A percentile compares a stretch with the other conserved stretches of the same genome.
phyloP scores from a whole-genome alignment of 2,329 filamentous ascomycete species.

The Xylogone sp. region DNA sequence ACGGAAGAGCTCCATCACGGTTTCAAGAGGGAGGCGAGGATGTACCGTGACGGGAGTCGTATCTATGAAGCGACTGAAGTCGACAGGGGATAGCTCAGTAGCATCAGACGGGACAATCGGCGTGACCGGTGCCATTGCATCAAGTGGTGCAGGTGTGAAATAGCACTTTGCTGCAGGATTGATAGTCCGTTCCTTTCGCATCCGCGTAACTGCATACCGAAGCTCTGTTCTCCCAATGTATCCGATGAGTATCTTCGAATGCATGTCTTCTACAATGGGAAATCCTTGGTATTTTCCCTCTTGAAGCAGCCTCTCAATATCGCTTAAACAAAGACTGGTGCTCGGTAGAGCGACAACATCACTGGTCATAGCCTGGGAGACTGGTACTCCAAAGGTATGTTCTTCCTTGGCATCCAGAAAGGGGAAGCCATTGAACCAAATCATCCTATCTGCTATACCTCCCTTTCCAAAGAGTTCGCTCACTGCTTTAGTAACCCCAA shows the following conservation, averaged over 20 bases:
- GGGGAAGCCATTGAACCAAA: conserved; percentile 96
- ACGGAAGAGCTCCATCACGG: conserved; percentile 97
- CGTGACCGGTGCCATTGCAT: conserved; percentile 17
- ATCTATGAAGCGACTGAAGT: conserved; percentile 87
- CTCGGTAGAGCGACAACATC: conserved; percentile 72
- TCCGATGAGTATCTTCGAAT: conserved; percentile 71
- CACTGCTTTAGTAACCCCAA: conserved; percentile 92
- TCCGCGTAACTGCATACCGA: conserved; percentile 81
- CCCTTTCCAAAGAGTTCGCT: conserved; percentile 90
- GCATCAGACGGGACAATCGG: conserved; percentile 38
- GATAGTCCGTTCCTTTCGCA: conserved; percentile 65
- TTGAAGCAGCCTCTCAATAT: conserved; percentile 71
- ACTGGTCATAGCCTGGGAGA: conserved; percentile 83
- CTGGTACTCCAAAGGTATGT: conserved; percentile 91
- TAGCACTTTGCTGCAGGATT: conserved; percentile 66
- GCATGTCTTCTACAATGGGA: conserved; percentile 76
- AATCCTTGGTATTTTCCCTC: conserved; percentile 89
- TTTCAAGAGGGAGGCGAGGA: conserved; percentile 86
- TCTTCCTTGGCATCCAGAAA: conserved; percentile 98
- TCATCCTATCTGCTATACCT: conserved; percentile 96
- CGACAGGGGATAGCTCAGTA: conserved; percentile 57
- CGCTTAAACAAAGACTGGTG: conserved; percentile 68
- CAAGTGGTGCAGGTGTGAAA: conserved; percentile 54
- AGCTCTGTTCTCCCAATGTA: conserved; percentile 93
- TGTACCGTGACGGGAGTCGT: conserved; percentile 87